A percentile compares a stretch with the other conserved stretches of the same genome.
Conservation (phyloP, 345 rosid species). For the Arabis hirsuta region DNA sequence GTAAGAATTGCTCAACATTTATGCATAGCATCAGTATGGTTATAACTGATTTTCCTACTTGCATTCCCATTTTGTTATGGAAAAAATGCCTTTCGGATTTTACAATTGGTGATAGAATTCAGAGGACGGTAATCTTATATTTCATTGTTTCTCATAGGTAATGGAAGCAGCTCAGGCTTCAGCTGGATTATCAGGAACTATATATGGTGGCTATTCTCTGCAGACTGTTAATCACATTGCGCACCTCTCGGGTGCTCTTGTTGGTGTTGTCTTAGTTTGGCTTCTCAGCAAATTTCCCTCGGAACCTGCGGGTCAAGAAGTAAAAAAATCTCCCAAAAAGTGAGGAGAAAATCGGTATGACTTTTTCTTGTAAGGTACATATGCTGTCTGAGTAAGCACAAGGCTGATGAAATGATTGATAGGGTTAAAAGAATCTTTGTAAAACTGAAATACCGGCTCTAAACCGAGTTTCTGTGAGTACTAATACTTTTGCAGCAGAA, state of each 20-base stretch:
- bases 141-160: slow-evolving; percentile 52
- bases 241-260: slow-evolving; percentile 90
- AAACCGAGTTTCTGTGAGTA: neutral
- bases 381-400: neutral
- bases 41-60: slow-evolving; percentile 10
- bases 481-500: slow-evolving; percentile 10
- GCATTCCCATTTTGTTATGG: neutral
- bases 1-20: slow-evolving; percentile 43
- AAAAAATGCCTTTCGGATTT: slow-evolving; percentile 5
- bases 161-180: slow-evolving; percentile 98
- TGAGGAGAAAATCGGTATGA: slow-evolving; percentile 19
- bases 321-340: slow-evolving; percentile 39
- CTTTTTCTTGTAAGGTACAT: slow-evolving; percentile 19
- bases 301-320: slow-evolving; percentile 46
- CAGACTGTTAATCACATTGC: slow-evolving; percentile 90
- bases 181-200: slow-evolving; percentile 62
- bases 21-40: slow-evolving; percentile 8
- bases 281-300: slow-evolving; percentile 76
- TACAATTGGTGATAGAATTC: neutral
- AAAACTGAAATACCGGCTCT: neutral
- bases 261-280: slow-evolving; percentile 86
- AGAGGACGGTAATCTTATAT: neutral
- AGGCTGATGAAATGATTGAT: slow-evolving; percentile 10
- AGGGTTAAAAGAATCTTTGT: neutral
- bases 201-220: slow-evolving; percentile 57